phyloP scores from a whole-genome alignment of 768 basidiomycete species.

The Pholiota conissans region DNA sequence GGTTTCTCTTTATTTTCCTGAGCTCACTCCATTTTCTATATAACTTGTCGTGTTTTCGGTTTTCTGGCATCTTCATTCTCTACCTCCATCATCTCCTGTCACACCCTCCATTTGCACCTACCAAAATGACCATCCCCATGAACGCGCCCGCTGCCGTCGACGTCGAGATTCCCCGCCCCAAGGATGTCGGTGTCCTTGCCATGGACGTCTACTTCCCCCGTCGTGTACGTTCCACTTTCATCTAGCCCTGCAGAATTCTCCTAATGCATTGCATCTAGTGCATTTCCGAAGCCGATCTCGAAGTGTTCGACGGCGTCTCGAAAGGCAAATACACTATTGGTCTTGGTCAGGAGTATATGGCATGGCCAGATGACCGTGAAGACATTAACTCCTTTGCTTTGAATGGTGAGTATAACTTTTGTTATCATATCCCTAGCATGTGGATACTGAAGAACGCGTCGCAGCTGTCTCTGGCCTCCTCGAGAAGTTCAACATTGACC shows the following conservation, averaged over 20 bases:
- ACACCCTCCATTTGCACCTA: conserved; percentile 4
- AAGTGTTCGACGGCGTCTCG: conserved; percentile 90
- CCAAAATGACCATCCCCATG: conserved; percentile 42
- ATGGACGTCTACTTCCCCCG: conserved; percentile 95
- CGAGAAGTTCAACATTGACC: conserved; percentile 94
- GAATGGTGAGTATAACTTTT: conserved; percentile 60
- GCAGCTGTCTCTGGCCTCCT: conserved; percentile 87
- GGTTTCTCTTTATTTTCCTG: conserved; percentile 36
- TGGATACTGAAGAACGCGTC: conserved; percentile 8
- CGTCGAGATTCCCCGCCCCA: conserved; percentile 61
- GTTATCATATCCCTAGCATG: neutral
- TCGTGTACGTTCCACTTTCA: conserved; percentile 53
- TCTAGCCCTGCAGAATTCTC: neutral
- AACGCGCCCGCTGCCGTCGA: conserved; percentile 28
- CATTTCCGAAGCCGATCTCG: conserved; percentile 93
- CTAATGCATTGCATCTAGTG: conserved; percentile 50
- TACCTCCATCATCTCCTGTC: conserved; percentile 13
- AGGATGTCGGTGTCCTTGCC: conserved; percentile 92
- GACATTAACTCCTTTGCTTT: conserved; percentile 98
- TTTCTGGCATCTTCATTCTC: conserved; percentile 13
- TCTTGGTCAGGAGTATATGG: conserved; percentile 97
- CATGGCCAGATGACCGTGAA: conserved; percentile 97
- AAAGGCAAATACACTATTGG: conserved; percentile 99
- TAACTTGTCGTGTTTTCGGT: conserved; percentile 22
- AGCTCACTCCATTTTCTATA: conserved; percentile 35